These are phyloP conservation scores for Candida khao-thaluensis DNA, from an alignment of 805 yeast genomes.

Conservation along the genomic window DNA sequence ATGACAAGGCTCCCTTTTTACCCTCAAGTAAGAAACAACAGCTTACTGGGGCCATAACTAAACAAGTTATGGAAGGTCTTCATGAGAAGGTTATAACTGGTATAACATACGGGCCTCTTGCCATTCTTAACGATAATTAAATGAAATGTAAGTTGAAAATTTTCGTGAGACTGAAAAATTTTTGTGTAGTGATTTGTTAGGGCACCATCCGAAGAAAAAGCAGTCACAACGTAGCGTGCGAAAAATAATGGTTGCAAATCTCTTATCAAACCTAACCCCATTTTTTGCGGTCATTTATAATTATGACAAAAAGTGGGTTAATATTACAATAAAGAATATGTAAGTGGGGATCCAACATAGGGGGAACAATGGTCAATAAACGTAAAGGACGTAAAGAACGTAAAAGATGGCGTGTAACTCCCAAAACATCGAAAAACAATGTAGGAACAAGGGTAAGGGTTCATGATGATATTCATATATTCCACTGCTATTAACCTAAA, in stretches of 20 bases:
- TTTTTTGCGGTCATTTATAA: constrained; percentile 3
- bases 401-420: no score
- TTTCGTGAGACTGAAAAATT: neutral
- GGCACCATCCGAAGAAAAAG: neutral
- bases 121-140: constrained; percentile 34
- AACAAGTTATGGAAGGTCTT: constrained; percentile 8
- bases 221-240: neutral
- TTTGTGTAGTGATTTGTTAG: no score
- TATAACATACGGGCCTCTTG: constrained; percentile 53
- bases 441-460: no score
- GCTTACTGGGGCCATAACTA: constrained; percentile 11
- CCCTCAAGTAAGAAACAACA: constrained; percentile 25
- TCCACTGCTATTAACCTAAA: neutral
- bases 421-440: no score
- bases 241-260: constrained; percentile 1
- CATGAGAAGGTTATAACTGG: constrained; percentile 7
- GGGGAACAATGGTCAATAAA: no score
- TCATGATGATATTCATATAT: neutral
- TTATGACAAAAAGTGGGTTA: constrained; percentile 3
- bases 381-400: no score
- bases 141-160: constrained; percentile 4
- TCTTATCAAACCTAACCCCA: constrained; percentile 7
- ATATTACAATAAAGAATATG: neutral
- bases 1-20: constrained; percentile 50
- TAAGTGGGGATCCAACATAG: constrained; percentile 1